Percentiles rank a stretch among this genome's conserved stretches.
These are phyloP conservation scores for Ogataea kodamae DNA, from an alignment of 805 yeast species.

Conservation along the genomic window DNA sequence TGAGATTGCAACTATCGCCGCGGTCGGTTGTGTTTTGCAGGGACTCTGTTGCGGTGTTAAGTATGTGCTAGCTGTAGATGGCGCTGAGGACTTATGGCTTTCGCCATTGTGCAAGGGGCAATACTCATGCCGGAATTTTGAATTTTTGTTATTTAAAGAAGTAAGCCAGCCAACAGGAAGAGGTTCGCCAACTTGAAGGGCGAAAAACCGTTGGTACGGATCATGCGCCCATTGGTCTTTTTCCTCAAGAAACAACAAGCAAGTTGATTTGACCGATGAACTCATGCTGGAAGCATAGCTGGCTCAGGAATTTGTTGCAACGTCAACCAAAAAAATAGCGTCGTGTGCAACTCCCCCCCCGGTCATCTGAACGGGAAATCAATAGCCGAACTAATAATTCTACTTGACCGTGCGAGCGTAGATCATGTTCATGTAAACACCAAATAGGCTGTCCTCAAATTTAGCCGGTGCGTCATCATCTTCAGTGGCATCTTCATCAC, in stretches of 20 bases:
- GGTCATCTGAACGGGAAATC: too few species aligned
- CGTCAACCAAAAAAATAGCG: conserved; percentile 3
- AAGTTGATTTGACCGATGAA: too few species aligned
- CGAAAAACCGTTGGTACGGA: conserved; percentile 28
- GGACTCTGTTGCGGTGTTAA: too few species aligned
- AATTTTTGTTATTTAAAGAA: conserved; percentile 20
- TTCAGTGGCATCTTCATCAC: too few species aligned
- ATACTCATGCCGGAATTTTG: conserved; percentile 16
- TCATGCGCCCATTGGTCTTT: conserved; percentile 23
- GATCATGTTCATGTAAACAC: not conserved
- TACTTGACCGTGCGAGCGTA: not conserved
- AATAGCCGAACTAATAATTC: not conserved
- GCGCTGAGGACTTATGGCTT: not conserved
- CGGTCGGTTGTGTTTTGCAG: too few species aligned
- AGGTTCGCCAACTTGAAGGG: conserved; percentile 12
- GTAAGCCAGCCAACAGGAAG: conserved; percentile 20
- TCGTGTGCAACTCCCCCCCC: conserved; percentile 1
- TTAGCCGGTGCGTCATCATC: too few species aligned
- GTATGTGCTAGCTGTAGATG: too few species aligned
- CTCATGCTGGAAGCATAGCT: too few species aligned
- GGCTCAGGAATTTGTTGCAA: conserved; percentile 1
- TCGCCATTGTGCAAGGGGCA: not conserved
- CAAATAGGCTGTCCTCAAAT: conserved; percentile 4
- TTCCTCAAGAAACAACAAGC: conserved; percentile 11
- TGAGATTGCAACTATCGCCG: too few species aligned